Evolutionary conservation across 768 basidiomycete species (phyloP), one percentile per base, ranked within the genome.

Genomic region (Kwoniella newhampshirensis): DNA sequence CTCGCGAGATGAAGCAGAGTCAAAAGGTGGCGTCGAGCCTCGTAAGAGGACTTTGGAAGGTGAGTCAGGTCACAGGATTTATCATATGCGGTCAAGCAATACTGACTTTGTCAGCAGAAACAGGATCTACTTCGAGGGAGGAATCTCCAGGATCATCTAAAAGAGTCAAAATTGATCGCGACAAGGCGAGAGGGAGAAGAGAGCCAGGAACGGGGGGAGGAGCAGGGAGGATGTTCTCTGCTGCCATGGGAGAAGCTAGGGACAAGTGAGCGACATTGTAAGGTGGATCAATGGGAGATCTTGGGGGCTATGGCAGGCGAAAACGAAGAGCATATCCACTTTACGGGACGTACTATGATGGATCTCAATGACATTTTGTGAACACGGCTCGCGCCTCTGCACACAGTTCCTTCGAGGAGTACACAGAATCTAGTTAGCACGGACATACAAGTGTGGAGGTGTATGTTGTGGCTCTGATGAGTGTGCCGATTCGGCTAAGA

Each of bases 41-140:
- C 53, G 67, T 21, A 72, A 72, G 54, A 52, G 67, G 18, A 51
- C 67, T 25, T 48, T 65, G 15, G 70, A 67, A 18, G 67, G 67
- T 72, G 51, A 62, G 67, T 63, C 2, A 2, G 12, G 18, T 17
- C 30, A n/a, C 21, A 9, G 25, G 13, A 40, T 18, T 5, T 2
- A 52, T 21, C 17, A 25, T 5, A 12, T 17, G 18, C 3, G 15
- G 9, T 17, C 13, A 4, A 35, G 25, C 15, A 0, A 7, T 25
- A 36, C 48, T 54, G 54, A 50, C 20, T 40, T n/a, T 35, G 21
- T 11, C 13, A 3, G 15, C 30, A 64, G 67, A 68, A 26, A 25
- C 36, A 5, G 49, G 40, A 37, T 20, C 62, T 4, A 48, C 60
- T 4, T 15, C 64, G 4, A 20, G 70, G 41, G 70, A 69, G 39